Percentiles rank a stretch among this genome's conserved stretches.
phyloP scores from a whole-genome alignment of 306 rosid species.

The Cyclanthera cordifolia region DNA sequence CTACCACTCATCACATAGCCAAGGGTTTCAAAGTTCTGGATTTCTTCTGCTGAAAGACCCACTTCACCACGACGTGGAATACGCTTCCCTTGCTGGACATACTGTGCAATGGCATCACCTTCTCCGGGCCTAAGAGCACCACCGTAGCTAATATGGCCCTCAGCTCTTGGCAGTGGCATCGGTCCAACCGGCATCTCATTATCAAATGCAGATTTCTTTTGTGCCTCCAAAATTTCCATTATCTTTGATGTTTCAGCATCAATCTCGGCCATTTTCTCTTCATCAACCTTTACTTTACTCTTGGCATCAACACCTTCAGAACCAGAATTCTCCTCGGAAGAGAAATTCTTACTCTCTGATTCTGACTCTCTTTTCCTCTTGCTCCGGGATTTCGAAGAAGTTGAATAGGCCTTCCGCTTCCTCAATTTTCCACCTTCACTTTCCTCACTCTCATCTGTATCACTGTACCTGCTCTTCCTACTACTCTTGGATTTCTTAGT shows the following conservation, averaged over 20 bases:
- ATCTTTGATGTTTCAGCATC: conserved; percentile 47
- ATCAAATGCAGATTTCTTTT: conserved; percentile 61
- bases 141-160: conserved; percentile 97
- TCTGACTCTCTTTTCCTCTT: conserved; percentile 30
- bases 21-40: conserved; percentile 66
- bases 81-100: conserved; percentile 98
- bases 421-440: conserved; percentile 19
- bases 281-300: conserved; percentile 25
- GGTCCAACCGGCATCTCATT: conserved; percentile 76
- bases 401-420: conserved; percentile 26
- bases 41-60: conserved; percentile 93
- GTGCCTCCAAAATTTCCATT: conserved; percentile 62
- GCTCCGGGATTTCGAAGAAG: conserved; percentile 21
- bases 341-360: conserved; percentile 24
- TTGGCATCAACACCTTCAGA: conserved; percentile 31
- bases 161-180: conserved; percentile 81
- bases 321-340: conserved; percentile 34
- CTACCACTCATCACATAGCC: conserved; percentile 99
- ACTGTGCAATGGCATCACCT: conserved; percentile 94
- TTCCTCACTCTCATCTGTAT: conserved; percentile 38
- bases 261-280: conserved; percentile 24
- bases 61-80: conserved; percentile 96
- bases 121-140: conserved; percentile 98
- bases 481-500: conserved; percentile 5
- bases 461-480: conserved; percentile 36